phyloP scores from a whole-genome alignment of 495 filamentous ascomycete genomes.

The Hypoxylon rickii region DNA sequence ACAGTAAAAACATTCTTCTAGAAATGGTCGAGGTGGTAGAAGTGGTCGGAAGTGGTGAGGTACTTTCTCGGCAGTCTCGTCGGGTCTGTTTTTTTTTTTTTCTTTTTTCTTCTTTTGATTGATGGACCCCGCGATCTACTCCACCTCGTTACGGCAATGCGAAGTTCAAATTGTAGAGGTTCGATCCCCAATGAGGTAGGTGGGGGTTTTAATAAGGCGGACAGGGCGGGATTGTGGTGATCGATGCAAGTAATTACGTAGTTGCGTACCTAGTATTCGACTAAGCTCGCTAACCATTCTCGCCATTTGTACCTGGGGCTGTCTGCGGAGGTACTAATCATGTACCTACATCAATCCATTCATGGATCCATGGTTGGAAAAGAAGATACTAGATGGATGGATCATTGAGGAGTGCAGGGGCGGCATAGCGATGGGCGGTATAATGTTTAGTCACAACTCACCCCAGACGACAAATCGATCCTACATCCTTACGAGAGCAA shows the following conservation, averaged over 20 bases:
- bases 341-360: too few species aligned
- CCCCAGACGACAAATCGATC: constrained; percentile 24
- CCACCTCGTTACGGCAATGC: background rate
- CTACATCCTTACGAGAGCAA: constrained; percentile 23
- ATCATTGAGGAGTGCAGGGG: too few species aligned
- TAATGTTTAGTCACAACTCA: constrained; percentile 27
- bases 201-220: constrained; percentile 18
- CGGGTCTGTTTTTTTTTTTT: background rate
- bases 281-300: background rate
- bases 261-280: background rate
- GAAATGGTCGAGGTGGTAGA: too few species aligned
- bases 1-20: too few species aligned
- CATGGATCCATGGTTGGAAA: too few species aligned
- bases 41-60: constrained; percentile 25
- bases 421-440: too few species aligned
- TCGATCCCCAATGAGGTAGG: constrained; percentile 18
- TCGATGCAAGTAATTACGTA: constrained; percentile 25
- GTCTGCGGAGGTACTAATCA: too few species aligned
- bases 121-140: constrained; percentile 7
- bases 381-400: too few species aligned
- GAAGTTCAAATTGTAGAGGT: constrained; percentile 8
- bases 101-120: constrained; percentile 4
- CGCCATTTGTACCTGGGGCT: background rate
- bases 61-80: constrained; percentile 17
- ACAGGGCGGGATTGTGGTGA: constrained; percentile 1